A percentile compares a stretch with the other conserved stretches of the same genome.
These are phyloP conservation scores for Pistacia integerrima DNA, from an alignment of 345 rosid genomes.

Conservation along the genomic window DNA sequence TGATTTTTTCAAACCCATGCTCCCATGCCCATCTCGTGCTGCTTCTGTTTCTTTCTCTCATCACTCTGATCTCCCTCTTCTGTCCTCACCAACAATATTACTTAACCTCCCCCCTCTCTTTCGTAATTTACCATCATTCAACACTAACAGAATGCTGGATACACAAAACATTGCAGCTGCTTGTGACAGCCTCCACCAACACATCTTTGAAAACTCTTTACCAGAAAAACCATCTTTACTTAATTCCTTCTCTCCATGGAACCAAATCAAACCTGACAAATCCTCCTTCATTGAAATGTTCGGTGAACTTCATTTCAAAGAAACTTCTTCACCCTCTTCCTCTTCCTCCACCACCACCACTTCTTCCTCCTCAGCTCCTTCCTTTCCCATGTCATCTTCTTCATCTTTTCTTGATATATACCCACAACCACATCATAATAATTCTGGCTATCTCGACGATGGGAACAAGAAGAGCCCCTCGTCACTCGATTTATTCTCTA, in stretches of 20 bases:
- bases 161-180: slow-evolving; percentile 58
- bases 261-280: slow-evolving; percentile 48
- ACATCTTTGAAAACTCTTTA: slow-evolving; percentile 56
- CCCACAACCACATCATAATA: slow-evolving; percentile 5
- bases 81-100: neutral
- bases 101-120: neutral
- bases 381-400: neutral
- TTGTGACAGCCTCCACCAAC: slow-evolving; percentile 69
- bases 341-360: neutral
- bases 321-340: slow-evolving; percentile 24
- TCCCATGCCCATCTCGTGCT: slow-evolving; percentile 33
- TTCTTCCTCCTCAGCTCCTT: neutral
- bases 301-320: slow-evolving; percentile 75
- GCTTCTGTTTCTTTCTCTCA: slow-evolving; percentile 10
- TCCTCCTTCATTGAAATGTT: slow-evolving; percentile 68
- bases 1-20: slow-evolving; percentile 40
- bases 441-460: neutral
- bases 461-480: slow-evolving; percentile 19
- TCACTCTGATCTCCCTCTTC: neutral
- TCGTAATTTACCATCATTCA: neutral
- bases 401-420: slow-evolving; percentile 18
- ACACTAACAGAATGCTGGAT: slow-evolving; percentile 8
- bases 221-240: slow-evolving; percentile 54
- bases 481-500: slow-evolving; percentile 9
- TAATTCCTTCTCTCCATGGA: slow-evolving; percentile 68